These are phyloP conservation scores for Cytospora mali DNA, from an alignment of 2,329 filamentous ascomycete genomes.

Conservation along the genomic window DNA sequence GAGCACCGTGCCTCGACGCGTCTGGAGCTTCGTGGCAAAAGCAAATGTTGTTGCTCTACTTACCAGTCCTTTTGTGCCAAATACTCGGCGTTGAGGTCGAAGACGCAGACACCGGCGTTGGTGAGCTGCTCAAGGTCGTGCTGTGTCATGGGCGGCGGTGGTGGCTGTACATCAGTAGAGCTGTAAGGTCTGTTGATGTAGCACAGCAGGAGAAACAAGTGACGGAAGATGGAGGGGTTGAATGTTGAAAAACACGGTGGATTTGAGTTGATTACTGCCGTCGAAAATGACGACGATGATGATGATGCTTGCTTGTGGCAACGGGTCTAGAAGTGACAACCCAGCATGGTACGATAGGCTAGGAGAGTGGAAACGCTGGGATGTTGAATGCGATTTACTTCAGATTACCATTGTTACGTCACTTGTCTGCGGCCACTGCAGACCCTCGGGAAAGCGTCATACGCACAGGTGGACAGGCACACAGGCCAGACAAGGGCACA, in stretches of 20 bases:
- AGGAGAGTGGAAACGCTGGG: neutral
- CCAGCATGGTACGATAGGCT: neutral
- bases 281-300: neutral
- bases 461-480: neutral
- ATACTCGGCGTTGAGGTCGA: slow-evolving; percentile 20
- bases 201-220: neutral
- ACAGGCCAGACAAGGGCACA: too few species aligned
- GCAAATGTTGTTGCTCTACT: neutral
- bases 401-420: neutral
- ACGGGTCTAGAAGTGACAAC: neutral
- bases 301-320: neutral
- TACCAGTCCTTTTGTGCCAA: slow-evolving; percentile 4
- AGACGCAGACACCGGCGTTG: slow-evolving; percentile 19
- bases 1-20: neutral
- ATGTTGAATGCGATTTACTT: neutral
- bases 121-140: slow-evolving; percentile 16
- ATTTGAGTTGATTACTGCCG: neutral
- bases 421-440: neutral
- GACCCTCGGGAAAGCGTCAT: neutral
- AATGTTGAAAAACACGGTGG: neutral
- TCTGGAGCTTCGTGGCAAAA: too few species aligned
- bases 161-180: neutral
- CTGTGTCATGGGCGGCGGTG: slow-evolving; percentile 6
- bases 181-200: neutral
- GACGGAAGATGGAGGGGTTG: neutral